Conservation (phyloP, 306 rosid genomes). For the Lathyrus oleraceus region DNA sequence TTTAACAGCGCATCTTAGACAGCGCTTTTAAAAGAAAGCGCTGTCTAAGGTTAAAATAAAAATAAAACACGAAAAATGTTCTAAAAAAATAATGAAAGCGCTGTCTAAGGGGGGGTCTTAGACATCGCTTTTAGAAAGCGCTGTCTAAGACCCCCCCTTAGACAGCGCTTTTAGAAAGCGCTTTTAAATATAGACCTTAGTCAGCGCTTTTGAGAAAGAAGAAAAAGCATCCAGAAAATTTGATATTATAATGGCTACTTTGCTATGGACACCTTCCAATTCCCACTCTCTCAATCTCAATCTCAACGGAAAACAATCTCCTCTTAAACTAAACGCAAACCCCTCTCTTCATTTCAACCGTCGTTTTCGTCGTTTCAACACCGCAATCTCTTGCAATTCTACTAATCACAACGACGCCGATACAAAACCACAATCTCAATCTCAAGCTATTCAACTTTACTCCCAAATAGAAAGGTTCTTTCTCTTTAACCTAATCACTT, state of each 20-base stretch:
- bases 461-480: conserved; percentile 77
- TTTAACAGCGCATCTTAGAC: too few relatives aligned
- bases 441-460: conserved; percentile 72
- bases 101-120: too few relatives aligned
- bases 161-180: too few relatives aligned
- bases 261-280: conserved; percentile 14
- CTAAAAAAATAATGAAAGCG: too few relatives aligned
- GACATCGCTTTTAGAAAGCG: too few relatives aligned
- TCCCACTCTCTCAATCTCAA: background rate
- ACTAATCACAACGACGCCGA: background rate
- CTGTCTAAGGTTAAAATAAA: too few relatives aligned
- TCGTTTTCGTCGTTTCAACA: conserved; percentile 25
- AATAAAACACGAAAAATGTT: too few relatives aligned
- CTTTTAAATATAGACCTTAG: too few relatives aligned
- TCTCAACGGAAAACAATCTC: background rate
- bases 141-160: too few relatives aligned
- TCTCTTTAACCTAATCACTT: background rate
- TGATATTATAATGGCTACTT: background rate
- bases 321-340: conserved; percentile 16
- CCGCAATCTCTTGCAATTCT: conserved; percentile 33
- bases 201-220: too few relatives aligned
- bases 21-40: too few relatives aligned
- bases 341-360: background rate
- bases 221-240: too few relatives aligned
- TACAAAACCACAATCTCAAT: conserved; percentile 34